These are phyloP conservation scores for Saccharomycopsis malanga DNA, from an alignment of 805 yeast genomes.

Conservation along the genomic window DNA sequence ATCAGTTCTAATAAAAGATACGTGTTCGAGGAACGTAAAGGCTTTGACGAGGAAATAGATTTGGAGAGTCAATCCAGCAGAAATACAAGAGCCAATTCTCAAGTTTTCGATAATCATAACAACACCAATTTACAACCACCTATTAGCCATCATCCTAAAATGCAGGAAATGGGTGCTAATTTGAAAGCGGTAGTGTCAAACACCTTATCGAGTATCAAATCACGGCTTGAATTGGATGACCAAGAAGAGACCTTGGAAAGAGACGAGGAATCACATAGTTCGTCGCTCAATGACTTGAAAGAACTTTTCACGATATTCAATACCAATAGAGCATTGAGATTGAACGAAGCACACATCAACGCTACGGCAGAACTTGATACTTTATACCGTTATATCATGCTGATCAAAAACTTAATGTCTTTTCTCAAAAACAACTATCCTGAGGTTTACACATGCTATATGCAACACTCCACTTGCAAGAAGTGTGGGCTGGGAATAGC, in stretches of 20 bases:
- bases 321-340: background rate
- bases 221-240: background rate
- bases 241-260: background rate
- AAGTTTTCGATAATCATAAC: too few species aligned
- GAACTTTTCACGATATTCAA: background rate
- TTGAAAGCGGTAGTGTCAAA: background rate
- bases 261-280: background rate
- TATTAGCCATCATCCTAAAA: background rate
- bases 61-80: background rate
- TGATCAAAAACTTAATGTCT: background rate
- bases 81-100: background rate
- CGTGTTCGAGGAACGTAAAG: too few species aligned
- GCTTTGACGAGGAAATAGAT: background rate
- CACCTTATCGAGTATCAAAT: background rate
- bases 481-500: background rate
- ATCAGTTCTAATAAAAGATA: too few species aligned
- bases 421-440: background rate
- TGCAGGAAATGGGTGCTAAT: background rate
- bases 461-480: background rate
- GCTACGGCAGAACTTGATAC: background rate
- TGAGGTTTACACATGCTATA: background rate
- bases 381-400: background rate
- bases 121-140: background rate
- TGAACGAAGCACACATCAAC: background rate
- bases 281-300: background rate